These are phyloP conservation scores for Nicotiana tomentosiformis DNA, from an alignment of 257 asterid species.

Conservation along the genomic window DNA sequence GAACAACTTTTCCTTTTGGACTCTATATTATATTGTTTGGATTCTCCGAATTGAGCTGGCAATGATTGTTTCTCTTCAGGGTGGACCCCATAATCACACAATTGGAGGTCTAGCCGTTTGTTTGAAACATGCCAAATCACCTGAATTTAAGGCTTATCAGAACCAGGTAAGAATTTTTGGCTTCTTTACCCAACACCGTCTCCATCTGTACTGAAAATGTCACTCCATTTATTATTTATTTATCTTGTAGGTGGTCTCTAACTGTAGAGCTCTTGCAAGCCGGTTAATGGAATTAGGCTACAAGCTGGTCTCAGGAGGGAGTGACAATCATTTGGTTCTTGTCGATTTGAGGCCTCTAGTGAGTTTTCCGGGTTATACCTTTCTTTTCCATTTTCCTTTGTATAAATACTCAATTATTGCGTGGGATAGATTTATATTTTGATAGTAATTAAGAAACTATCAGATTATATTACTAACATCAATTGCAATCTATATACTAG, in stretches of 20 bases:
- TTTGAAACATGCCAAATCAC: conserved; percentile 73
- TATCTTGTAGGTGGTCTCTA: conserved; percentile 60
- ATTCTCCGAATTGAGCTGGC: background rate
- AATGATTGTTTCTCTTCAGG: conserved; percentile 31
- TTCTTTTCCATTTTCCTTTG: background rate
- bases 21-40: background rate
- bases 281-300: conserved; percentile 74
- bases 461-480: background rate
- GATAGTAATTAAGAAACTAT: background rate
- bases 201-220: background rate
- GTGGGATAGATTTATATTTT: background rate
- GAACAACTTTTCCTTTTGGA: background rate
- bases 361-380: conserved; percentile 14
- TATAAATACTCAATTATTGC: background rate
- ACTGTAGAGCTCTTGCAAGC: conserved; percentile 83
- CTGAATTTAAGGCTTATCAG: conserved; percentile 75
- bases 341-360: conserved; percentile 93
- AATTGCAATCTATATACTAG: background rate
- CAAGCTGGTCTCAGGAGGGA: conserved; percentile 89
- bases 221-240: background rate
- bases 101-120: conserved; percentile 87
- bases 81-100: conserved; percentile 95
- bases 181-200: background rate
- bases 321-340: conserved; percentile 95
- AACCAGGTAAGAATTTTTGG: conserved; percentile 42